phyloP scores from a whole-genome alignment of 306 rosid genomes.

The Quercus aquifolioides region DNA sequence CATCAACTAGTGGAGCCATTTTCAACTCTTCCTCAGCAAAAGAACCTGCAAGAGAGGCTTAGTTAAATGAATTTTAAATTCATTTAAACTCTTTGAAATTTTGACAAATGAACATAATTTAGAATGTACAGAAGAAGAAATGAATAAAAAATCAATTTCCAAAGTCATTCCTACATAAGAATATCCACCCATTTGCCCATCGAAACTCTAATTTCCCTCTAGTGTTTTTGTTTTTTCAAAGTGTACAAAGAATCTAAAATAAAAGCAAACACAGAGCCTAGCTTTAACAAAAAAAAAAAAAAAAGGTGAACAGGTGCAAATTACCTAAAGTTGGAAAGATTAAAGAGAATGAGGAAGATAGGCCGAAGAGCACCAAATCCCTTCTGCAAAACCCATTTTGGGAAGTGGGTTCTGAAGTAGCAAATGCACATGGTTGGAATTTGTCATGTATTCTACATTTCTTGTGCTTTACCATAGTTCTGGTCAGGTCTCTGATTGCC shows the following conservation, averaged over 20 bases:
- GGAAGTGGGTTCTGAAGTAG: constrained; percentile 41
- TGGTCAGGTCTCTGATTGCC: constrained; percentile 32
- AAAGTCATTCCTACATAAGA: not conserved
- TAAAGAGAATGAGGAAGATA: constrained; percentile 48
- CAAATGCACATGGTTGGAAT: constrained; percentile 23
- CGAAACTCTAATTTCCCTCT: not conserved
- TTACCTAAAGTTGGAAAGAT: constrained; percentile 46
- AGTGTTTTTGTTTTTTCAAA: not conserved
- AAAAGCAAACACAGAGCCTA: not conserved
- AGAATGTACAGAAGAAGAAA: not conserved
- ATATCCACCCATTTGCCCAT: not conserved
- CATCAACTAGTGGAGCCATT: constrained; percentile 64
- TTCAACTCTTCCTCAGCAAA: constrained; percentile 66
- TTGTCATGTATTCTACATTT: constrained; percentile 23
- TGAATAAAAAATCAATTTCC: not conserved
- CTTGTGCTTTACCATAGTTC: constrained; percentile 26
- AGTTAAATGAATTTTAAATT: too few relatives aligned
- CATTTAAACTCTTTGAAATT: not conserved
- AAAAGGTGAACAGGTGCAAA: not conserved
- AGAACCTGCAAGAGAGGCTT: constrained; percentile 45
- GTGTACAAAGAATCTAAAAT: not conserved
- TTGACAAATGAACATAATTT: not conserved
- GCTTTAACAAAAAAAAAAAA: not conserved
- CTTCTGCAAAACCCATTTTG: constrained; percentile 49
- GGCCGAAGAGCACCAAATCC: constrained; percentile 56